A percentile compares a stretch with the other conserved stretches of the same genome.
Conservation (phyloP, 192 early-diverging fungal species). For the Chytriomyces sp. region DNA sequence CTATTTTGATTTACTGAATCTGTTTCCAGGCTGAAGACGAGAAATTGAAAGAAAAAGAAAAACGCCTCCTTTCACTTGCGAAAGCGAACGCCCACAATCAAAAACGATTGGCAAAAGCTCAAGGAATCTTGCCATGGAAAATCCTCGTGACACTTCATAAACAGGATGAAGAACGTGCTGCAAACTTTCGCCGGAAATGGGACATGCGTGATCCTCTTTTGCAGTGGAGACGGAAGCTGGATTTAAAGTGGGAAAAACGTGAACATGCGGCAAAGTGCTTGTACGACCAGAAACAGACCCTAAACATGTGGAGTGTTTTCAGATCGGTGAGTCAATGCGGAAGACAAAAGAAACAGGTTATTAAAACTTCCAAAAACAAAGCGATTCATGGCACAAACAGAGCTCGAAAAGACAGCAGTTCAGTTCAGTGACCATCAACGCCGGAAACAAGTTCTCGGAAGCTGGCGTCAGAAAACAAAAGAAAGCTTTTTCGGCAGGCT, state of each 20-base stretch:
- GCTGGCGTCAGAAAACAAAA: no score
- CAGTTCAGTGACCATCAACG: no score
- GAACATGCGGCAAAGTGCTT: no score
- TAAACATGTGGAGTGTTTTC: no score
- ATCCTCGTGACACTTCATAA: neutral
- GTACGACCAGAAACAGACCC: no score
- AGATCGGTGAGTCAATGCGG: no score
- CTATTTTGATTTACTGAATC: neutral
- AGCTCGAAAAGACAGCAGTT: no score
- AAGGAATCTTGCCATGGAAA: neutral
- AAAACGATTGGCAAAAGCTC: neutral
- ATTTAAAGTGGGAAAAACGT: neutral
- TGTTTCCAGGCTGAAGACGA: slow-evolving; percentile 18
- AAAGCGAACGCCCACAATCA: neutral
- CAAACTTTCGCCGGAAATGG: slow-evolving; percentile 7
- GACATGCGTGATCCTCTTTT: neutral
- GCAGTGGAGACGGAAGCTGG: neutral
- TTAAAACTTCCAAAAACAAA: no score
- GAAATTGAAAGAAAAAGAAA: neutral
- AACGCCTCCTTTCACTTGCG: neutral
- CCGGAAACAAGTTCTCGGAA: no score
- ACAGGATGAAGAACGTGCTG: neutral
- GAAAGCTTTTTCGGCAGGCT: no score
- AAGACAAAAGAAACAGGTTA: no score
- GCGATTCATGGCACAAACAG: no score